Conservation (phyloP, 2,329 filamentous ascomycete genomes). For the Calonectria naviculata region DNA sequence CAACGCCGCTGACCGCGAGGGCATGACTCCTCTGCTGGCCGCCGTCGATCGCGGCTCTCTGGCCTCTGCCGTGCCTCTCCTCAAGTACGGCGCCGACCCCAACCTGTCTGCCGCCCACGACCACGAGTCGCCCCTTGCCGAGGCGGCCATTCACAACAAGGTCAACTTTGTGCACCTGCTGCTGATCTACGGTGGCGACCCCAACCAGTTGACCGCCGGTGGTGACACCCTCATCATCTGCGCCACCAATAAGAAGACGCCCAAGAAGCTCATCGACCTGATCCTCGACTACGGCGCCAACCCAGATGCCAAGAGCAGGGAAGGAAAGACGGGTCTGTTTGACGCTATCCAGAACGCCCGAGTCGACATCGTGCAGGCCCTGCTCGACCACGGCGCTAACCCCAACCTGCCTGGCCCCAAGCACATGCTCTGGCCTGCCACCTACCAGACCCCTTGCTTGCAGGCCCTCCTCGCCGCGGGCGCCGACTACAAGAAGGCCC, state of each 20-base stretch:
- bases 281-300: slow-evolving; percentile 70
- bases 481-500: slow-evolving; percentile 68
- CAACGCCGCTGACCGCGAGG: slow-evolving; percentile 61
- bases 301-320: slow-evolving; percentile 67
- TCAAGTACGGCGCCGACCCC: slow-evolving; percentile 73
- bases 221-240: slow-evolving; percentile 72
- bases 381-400: slow-evolving; percentile 69
- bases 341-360: slow-evolving; percentile 68
- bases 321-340: slow-evolving; percentile 73
- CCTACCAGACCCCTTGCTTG: slow-evolving; percentile 68
- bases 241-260: slow-evolving; percentile 68
- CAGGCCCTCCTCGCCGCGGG: slow-evolving; percentile 68
- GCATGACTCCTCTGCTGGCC: slow-evolving; percentile 62
- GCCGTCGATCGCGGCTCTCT: slow-evolving; percentile 64
- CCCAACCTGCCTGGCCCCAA: slow-evolving; percentile 77
- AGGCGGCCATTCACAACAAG: slow-evolving; percentile 63
- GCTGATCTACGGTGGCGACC: slow-evolving; percentile 70
- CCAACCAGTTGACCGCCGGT: slow-evolving; percentile 62
- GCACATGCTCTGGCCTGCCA: slow-evolving; percentile 75
- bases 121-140: slow-evolving; percentile 65
- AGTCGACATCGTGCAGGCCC: slow-evolving; percentile 63
- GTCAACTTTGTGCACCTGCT: slow-evolving; percentile 68
- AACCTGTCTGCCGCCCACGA: slow-evolving; percentile 62
- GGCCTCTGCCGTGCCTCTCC: slow-evolving; percentile 67
- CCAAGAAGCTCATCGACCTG: slow-evolving; percentile 65